These are phyloP conservation scores for Alternaria hordeiaustralica DNA, from an alignment of 2,329 filamentous ascomycete genomes.

Conservation along the genomic window DNA sequence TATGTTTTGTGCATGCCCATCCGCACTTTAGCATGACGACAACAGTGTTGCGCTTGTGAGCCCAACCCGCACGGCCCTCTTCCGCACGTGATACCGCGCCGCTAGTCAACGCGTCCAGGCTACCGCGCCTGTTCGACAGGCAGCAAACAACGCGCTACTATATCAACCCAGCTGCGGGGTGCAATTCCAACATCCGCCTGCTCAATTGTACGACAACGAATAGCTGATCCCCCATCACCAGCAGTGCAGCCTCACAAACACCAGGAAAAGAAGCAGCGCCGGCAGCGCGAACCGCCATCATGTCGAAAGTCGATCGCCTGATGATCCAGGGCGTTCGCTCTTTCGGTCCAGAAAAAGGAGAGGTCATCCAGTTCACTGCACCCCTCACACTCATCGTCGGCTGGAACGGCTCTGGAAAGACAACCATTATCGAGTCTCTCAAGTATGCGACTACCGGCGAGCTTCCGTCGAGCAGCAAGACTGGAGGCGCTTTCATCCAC, in stretches of 20 bases:
- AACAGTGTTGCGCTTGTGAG: conserved; percentile 5
- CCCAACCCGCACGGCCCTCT: neutral
- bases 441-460: conserved; percentile 98
- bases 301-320: conserved; percentile 82
- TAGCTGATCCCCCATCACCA: neutral
- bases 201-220: neutral
- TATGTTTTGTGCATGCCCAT: conserved; percentile 1
- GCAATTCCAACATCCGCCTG: neutral
- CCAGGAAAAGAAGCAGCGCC: neutral
- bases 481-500: conserved; percentile 91
- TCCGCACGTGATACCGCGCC: conserved; percentile 10
- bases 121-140: neutral
- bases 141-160: neutral
- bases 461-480: conserved; percentile 86
- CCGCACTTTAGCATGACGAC: conserved; percentile 10
- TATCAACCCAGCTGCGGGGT: neutral
- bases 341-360: conserved; percentile 75
- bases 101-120: neutral
- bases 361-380: conserved; percentile 86
- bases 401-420: conserved; percentile 97
- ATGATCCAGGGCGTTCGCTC: conserved; percentile 85
- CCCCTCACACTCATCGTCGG: conserved; percentile 96
- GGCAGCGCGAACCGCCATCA: conserved; percentile 5
- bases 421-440: conserved; percentile 97
- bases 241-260: neutral